Evolutionary conservation across 768 basidiomycete species (phyloP).

Genomic region (Hericium rajendrae): DNA sequence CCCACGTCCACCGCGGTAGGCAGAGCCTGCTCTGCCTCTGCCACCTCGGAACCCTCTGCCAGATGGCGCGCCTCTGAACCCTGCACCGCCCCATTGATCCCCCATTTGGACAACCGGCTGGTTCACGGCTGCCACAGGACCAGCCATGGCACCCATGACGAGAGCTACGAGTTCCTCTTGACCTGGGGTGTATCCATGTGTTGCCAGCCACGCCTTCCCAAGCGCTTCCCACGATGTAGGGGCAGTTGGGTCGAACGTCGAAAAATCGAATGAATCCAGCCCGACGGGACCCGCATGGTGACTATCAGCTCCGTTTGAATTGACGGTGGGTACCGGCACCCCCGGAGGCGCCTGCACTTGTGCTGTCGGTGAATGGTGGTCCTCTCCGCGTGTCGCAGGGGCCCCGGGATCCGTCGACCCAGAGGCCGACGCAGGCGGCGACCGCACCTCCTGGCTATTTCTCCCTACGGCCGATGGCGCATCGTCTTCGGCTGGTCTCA

Average conservation of each 20-base stretch:
- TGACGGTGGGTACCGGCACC: background rate
- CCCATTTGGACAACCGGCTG: slow-evolving; percentile 1
- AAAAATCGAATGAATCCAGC: slow-evolving; percentile 60
- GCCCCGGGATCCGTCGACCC: slow-evolving; percentile 30
- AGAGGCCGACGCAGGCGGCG: slow-evolving; percentile 18
- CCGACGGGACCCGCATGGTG: slow-evolving; percentile 15
- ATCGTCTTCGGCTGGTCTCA: slow-evolving; percentile 44
- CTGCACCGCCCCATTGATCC: background rate
- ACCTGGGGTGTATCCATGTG: slow-evolving; percentile 58
- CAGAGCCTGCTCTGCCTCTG: slow-evolving; percentile 28
- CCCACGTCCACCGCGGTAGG: slow-evolving; percentile 22
- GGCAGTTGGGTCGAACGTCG: slow-evolving; percentile 64
- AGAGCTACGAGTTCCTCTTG: slow-evolving; percentile 74
- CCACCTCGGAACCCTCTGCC: slow-evolving; percentile 20
- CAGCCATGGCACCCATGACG: slow-evolving; percentile 32
- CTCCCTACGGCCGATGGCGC: background rate
- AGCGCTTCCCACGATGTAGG: slow-evolving; percentile 75
- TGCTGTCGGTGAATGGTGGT: background rate
- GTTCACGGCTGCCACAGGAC: background rate
- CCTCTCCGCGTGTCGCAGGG: slow-evolving; percentile 10
- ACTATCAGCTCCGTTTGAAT: background rate
- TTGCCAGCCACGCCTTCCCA: slow-evolving; percentile 66
- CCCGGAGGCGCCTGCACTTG: background rate
- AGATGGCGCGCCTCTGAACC: slow-evolving; percentile 5
- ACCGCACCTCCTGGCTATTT: slow-evolving; percentile 10